These are phyloP conservation scores for Leccinellum albellum DNA, from an alignment of 768 basidiomycete species.

Conservation along the genomic window DNA sequence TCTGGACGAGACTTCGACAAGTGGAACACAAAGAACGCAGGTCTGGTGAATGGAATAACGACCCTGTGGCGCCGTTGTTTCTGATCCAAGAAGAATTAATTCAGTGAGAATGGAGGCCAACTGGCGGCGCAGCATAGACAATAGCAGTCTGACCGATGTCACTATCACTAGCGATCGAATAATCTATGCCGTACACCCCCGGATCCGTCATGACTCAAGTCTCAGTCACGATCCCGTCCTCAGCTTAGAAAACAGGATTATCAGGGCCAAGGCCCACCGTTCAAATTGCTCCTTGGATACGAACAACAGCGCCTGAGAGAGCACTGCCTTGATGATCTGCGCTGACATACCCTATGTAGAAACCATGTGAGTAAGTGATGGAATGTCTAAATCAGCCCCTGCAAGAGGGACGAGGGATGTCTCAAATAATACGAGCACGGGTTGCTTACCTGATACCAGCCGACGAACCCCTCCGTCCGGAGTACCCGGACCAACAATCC, in stretches of 20 bases:
- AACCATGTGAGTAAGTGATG: not conserved
- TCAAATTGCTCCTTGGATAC: conserved; percentile 98
- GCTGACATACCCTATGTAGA: conserved; percentile 84
- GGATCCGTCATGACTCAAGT: not conserved
- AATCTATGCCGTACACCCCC: not conserved
- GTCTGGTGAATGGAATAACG: not conserved
- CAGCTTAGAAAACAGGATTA: conserved; percentile 47
- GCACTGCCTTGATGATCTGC: conserved; percentile 92
- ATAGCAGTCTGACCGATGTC: not conserved
- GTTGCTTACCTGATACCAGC: conserved; percentile 84
- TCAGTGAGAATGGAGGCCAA: not conserved
- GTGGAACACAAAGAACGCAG: not conserved
- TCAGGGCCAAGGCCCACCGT: conserved; percentile 72
- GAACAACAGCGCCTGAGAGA: conserved; percentile 93
- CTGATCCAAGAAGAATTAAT: not conserved
- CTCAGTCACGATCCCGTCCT: conserved; percentile 9
- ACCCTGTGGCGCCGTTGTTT: not conserved
- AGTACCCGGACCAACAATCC: conserved; percentile 71
- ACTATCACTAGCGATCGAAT: not conserved
- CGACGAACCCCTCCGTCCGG: conserved; percentile 74
- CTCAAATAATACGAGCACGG: not conserved
- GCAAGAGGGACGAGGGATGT: not conserved
- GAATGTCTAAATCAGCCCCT: not conserved
- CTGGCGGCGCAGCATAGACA: not conserved
- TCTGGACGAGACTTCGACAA: not conserved